phyloP scores from a whole-genome alignment of 208 protist species.

The Angomonas desouzai region DNA sequence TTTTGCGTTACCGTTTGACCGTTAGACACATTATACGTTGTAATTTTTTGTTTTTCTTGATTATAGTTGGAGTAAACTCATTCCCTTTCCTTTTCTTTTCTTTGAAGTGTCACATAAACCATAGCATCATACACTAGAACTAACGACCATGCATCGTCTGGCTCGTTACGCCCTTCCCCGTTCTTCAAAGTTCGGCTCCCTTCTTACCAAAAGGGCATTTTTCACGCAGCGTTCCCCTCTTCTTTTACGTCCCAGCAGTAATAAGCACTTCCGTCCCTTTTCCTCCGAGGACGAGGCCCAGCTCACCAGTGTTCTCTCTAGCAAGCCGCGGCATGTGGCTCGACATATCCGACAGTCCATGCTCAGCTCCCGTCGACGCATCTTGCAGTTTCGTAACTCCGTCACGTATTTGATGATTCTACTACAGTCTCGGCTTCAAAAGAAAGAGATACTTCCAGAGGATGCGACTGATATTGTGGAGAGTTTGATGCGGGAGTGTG shows the following conservation, averaged over 20 bases:
- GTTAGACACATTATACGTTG: too few species aligned
- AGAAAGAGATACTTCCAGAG: conserved; percentile 53
- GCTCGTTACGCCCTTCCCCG: neutral
- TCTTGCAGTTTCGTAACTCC: conserved; percentile 85
- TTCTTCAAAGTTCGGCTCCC: neutral
- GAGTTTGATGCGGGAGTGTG: conserved; percentile 87
- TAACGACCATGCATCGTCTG: neutral
- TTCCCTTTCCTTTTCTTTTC: too few species aligned
- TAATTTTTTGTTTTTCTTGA: too few species aligned
- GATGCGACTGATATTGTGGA: conserved; percentile 77
- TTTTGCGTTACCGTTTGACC: neutral
- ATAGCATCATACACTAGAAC: too few species aligned
- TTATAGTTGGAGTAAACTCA: too few species aligned
- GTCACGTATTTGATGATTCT: conserved; percentile 91
- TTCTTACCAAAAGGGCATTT: neutral
- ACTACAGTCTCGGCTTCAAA: conserved; percentile 78
- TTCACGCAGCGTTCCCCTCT: neutral
- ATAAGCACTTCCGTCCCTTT: conserved; percentile 56
- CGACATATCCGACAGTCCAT: conserved; percentile 84
- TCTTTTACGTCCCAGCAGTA: neutral
- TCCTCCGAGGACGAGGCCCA: conserved; percentile 79
- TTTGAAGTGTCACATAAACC: too few species aligned
- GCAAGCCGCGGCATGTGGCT: conserved; percentile 78
- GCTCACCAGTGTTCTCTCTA: conserved; percentile 61
- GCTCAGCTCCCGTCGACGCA: conserved; percentile 63